Evolutionary conservation across 1,284 basidiomycete genomes (phyloP).

Genomic region (Moesziomyces antarcticus): DNA sequence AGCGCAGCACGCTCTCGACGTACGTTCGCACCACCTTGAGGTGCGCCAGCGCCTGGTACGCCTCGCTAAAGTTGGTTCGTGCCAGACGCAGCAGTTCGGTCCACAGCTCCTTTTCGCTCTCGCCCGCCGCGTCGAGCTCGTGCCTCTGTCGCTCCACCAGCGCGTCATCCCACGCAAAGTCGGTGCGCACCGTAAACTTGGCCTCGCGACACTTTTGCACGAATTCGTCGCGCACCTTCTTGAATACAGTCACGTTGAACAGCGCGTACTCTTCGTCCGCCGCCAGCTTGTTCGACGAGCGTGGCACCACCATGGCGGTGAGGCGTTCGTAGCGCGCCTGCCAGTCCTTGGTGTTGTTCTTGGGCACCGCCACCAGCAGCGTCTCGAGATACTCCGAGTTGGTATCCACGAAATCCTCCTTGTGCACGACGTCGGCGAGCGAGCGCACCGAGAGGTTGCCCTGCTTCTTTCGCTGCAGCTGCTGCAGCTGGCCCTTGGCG

Average conservation of each 20-base stretch:
- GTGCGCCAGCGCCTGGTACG: conserved; percentile 93
- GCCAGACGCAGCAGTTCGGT: conserved; percentile 92
- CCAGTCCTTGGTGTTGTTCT: conserved; percentile 87
- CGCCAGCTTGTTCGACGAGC: conserved; percentile 80
- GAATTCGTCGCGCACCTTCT: conserved; percentile 90
- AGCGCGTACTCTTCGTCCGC: conserved; percentile 90
- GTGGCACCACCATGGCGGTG: conserved; percentile 91
- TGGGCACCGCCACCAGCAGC: conserved; percentile 91
- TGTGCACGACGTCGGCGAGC: conserved; percentile 84
- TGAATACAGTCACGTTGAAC: conserved; percentile 89
- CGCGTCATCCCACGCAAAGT: conserved; percentile 91
- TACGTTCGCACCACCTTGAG: conserved; percentile 91
- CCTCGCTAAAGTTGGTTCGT: conserved; percentile 95
- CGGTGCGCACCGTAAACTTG: conserved; percentile 90
- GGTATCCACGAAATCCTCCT: conserved; percentile 79
- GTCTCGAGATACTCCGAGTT: conserved; percentile 95
- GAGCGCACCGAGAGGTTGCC: conserved; percentile 93
- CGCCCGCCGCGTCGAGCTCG: conserved; percentile 82
- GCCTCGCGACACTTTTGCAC: conserved; percentile 93
- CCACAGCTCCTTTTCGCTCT: conserved; percentile 97
- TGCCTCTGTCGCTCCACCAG: conserved; percentile 83
- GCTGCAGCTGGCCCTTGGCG: conserved; percentile 90
- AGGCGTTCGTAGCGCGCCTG: conserved; percentile 87
- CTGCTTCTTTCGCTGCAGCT: conserved; percentile 94
- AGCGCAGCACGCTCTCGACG: conserved; percentile 93